Percentiles rank a stretch among this genome's conserved stretches.
Evolutionary conservation across 2,329 filamentous ascomycete genomes (phyloP).

Genomic region (Cytospora paraplurivora): DNA sequence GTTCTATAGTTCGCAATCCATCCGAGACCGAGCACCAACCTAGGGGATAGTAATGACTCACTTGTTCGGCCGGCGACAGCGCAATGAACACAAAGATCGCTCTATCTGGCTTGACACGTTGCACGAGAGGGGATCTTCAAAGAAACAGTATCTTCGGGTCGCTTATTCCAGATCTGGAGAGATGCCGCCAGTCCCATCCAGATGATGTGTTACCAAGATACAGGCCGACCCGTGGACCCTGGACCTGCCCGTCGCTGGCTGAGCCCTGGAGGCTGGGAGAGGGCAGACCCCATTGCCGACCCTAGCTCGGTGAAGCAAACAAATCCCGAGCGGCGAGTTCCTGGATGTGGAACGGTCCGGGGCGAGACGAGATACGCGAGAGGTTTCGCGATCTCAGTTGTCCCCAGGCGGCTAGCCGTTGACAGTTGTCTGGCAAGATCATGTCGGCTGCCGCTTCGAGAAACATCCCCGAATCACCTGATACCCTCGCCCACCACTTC

Average conservation of each 20-base stretch:
- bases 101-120: constrained; percentile 8
- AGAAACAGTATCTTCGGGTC: constrained; percentile 11
- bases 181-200: background rate
- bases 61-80: background rate
- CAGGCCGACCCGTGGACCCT: background rate
- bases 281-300: background rate
- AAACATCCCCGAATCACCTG: constrained; percentile 2
- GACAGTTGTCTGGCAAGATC: constrained; percentile 20
- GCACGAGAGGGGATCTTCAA: background rate
- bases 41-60: constrained; percentile 1
- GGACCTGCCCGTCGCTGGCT: background rate
- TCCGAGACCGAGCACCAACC: background rate
- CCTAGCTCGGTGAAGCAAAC: constrained; percentile 12
- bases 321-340: constrained; percentile 15
- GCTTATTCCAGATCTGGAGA: constrained; percentile 4
- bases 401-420: constrained; percentile 12
- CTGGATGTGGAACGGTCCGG: constrained; percentile 18
- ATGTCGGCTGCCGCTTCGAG: constrained; percentile 16
- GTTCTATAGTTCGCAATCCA: background rate
- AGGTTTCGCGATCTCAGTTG: constrained; percentile 19
- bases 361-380: constrained; percentile 2
- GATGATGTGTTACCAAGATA: background rate
- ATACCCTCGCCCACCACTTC: background rate
- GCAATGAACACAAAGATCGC: background rate
- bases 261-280: background rate